Evolutionary conservation across 129 eudicot species (phyloP).

Genomic region (Heracleum sosnowskyi): DNA sequence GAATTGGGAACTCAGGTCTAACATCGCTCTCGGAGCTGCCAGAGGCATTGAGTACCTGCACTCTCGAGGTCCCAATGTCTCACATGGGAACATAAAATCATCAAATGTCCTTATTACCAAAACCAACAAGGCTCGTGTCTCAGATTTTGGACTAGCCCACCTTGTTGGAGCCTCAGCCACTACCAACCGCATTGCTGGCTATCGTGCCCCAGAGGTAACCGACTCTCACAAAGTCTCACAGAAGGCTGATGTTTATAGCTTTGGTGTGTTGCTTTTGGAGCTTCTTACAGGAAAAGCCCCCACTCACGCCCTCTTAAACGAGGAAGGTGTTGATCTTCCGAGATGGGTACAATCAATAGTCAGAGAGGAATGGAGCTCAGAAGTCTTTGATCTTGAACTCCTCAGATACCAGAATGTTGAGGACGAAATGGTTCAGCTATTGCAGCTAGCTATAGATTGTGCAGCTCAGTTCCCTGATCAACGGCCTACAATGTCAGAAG

Average conservation of each 20-base stretch:
- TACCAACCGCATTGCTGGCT: constrained; percentile 72
- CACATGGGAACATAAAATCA: constrained; percentile 88
- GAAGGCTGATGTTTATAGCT: constrained; percentile 81
- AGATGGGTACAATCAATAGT: constrained; percentile 95
- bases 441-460: constrained; percentile 78
- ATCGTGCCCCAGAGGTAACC: constrained; percentile 93
- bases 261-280: constrained; percentile 70
- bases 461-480: constrained; percentile 81
- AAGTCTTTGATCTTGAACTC: constrained; percentile 87
- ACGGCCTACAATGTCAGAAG: constrained; percentile 71
- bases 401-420: constrained; percentile 63
- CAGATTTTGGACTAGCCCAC: constrained; percentile 80
- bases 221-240: constrained; percentile 80
- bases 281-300: constrained; percentile 93
- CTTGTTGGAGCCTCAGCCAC: constrained; percentile 66
- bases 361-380: constrained; percentile 84
- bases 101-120: constrained; percentile 83
- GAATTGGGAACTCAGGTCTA: constrained; percentile 66
- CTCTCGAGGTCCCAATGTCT: constrained; percentile 42
- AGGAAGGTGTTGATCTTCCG: constrained; percentile 94
- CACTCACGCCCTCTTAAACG: constrained; percentile 62
- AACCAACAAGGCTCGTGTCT: constrained; percentile 56
- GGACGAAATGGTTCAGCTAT: constrained; percentile 84
- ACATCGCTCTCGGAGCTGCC: constrained; percentile 87
- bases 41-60: constrained; percentile 78